Evolutionary conservation across 257 asterid genomes (phyloP).

Genomic region (Penstemon barbatus): DNA sequence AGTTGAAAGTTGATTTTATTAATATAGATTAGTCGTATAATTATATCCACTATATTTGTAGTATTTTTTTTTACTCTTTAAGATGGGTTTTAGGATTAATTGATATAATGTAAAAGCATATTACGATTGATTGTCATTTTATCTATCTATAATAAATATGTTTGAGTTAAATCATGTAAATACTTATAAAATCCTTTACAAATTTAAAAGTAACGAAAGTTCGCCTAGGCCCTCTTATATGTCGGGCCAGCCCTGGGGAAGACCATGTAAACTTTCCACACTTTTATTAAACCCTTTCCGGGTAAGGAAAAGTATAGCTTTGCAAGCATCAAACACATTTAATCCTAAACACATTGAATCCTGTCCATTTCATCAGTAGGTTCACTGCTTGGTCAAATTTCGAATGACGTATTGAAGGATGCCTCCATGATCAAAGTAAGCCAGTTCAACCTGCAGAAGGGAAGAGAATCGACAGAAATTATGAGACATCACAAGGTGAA

Average conservation of each 20-base stretch:
- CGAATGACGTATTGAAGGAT: conserved; percentile 75
- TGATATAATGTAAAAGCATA: no score
- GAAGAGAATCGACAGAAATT: not conserved
- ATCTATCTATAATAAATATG: no score
- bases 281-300: not conserved
- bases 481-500: not conserved
- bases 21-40: no score
- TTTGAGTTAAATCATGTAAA: no score
- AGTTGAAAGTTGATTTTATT: no score
- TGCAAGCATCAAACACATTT: not conserved
- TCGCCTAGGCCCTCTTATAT: no score
- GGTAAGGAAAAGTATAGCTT: not conserved
- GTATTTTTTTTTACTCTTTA: no score
- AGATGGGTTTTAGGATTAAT: no score
- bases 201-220: no score
- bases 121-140: no score
- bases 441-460: conserved; percentile 62
- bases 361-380: not conserved
- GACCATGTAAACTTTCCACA: not conserved
- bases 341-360: not conserved
- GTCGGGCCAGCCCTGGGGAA: not conserved
- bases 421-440: conserved; percentile 82
- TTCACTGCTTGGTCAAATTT: conserved; percentile 52
- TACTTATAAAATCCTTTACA: no score
- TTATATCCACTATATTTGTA: no score